A percentile compares a stretch with the other conserved stretches of the same genome.
Evolutionary conservation across 331 rosid species (phyloP).

Genomic region (Stylosanthes scabra): DNA sequence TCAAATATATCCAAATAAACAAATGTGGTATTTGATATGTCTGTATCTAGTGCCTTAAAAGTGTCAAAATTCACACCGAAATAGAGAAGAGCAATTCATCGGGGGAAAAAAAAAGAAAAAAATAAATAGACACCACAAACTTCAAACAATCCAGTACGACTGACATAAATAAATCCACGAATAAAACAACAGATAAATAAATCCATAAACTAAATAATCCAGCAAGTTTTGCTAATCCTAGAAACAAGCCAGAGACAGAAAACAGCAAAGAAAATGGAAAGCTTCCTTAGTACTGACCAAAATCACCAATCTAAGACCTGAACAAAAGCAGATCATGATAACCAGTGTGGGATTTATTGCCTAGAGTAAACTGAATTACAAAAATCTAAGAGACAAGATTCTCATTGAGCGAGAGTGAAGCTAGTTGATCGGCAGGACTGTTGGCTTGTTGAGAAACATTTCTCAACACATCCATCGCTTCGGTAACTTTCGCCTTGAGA

Average conservation of each 20-base stretch:
- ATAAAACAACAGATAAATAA: neutral
- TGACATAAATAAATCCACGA: neutral
- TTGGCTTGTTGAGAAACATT: conserved; percentile 69
- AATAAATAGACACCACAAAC: neutral
- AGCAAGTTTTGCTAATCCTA: conserved; percentile 11
- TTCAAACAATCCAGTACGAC: neutral
- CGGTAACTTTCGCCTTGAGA: conserved; percentile 75
- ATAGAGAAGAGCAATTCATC: neutral
- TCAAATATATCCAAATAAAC: too few species aligned
- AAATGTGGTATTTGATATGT: too few species aligned
- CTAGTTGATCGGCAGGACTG: conserved; percentile 58
- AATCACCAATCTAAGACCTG: conserved; percentile 5
- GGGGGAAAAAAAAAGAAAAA: too few species aligned
- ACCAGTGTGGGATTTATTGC: conserved; percentile 6
- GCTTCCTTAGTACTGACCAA: conserved; percentile 17
- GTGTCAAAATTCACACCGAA: neutral
- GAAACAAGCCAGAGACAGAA: conserved; percentile 14
- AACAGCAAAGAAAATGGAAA: neutral
- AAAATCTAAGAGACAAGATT: conserved; percentile 43
- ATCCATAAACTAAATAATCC: conserved; percentile 32
- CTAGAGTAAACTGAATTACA: neutral
- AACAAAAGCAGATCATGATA: neutral
- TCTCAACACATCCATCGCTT: conserved; percentile 81
- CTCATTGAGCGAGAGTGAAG: conserved; percentile 57
- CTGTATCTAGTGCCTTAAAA: neutral